A percentile compares a stretch with the other conserved stretches of the same genome.
phyloP scores from a whole-genome alignment of 1,284 basidiomycete genomes.

The Singerocomus inundabilis region DNA sequence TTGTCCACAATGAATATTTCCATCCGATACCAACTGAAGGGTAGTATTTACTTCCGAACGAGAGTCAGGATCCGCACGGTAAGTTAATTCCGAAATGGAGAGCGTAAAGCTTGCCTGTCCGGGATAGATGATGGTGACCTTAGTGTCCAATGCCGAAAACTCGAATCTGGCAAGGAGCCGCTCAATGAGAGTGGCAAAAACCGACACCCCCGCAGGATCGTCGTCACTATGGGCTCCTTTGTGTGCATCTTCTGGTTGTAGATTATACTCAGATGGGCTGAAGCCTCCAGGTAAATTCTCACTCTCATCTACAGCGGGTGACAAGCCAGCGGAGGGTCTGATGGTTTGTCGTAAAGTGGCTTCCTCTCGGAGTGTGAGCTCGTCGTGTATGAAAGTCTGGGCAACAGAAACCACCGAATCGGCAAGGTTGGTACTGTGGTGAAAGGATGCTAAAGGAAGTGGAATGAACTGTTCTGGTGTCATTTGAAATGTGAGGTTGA shows the following conservation, averaged over 20 bases:
- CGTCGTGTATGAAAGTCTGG: conserved; percentile 82
- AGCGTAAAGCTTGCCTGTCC: conserved; percentile 61
- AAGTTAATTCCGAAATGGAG: conserved; percentile 56
- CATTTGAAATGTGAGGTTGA: conserved; percentile 62
- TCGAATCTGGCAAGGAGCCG: conserved; percentile 79
- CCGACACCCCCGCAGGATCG: conserved; percentile 74
- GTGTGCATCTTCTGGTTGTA: conserved; percentile 36
- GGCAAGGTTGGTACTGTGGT: conserved; percentile 49
- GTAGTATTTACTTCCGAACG: conserved; percentile 11
- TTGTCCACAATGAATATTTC: conserved; percentile 15
- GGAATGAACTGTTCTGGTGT: conserved; percentile 30
- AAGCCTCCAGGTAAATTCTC: conserved; percentile 63
- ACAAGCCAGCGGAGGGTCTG: conserved; percentile 40
- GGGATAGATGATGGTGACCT: conserved; percentile 64
- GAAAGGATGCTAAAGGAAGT: conserved; percentile 14
- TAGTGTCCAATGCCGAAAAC: conserved; percentile 70
- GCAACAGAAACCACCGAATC: conserved; percentile 80
- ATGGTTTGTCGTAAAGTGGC: conserved; percentile 71
- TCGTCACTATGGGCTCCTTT: conserved; percentile 39
- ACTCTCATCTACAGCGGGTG: conserved; percentile 35
- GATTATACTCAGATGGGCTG: conserved; percentile 47
- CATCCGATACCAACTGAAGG: conserved; percentile 31
- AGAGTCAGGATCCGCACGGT: conserved; percentile 39
- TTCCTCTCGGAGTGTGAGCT: conserved; percentile 72
- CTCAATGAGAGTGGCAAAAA: conserved; percentile 85